Evolutionary conservation across 2,329 filamentous ascomycete genomes (phyloP).

Genomic region (Aspergillus costaricaensis): DNA sequence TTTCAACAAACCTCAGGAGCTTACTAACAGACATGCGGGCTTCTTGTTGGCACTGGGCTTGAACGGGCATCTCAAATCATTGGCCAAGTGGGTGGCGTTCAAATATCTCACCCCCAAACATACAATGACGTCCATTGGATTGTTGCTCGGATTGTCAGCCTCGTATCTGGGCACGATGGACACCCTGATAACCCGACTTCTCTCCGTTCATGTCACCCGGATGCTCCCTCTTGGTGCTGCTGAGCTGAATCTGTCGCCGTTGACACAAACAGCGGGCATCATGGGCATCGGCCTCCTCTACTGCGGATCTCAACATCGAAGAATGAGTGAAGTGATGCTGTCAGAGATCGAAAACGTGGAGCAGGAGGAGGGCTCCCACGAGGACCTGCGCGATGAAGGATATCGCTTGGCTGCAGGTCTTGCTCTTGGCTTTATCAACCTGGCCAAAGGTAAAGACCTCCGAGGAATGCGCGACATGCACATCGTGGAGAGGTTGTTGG

Average conservation of each 20-base stretch:
- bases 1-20: slow-evolving; percentile 91
- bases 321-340: slow-evolving; percentile 99
- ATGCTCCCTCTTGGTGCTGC: slow-evolving; percentile 92
- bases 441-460: slow-evolving; percentile 85
- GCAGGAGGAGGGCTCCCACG: slow-evolving; percentile 72
- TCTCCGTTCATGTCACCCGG: slow-evolving; percentile 93
- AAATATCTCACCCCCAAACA: slow-evolving; percentile 99
- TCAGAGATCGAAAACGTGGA: slow-evolving; percentile 93
- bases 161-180: slow-evolving; percentile 98
- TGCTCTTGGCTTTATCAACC: slow-evolving; percentile 88
- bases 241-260: slow-evolving; percentile 86
- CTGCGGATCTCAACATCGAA: slow-evolving; percentile 90
- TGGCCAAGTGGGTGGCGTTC: slow-evolving; percentile 98
- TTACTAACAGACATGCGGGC: slow-evolving; percentile 94
- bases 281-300: slow-evolving; percentile 97
- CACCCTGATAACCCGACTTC: slow-evolving; percentile 83
- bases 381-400: slow-evolving; percentile 87
- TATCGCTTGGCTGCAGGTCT: slow-evolving; percentile 94
- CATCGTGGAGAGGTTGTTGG: slow-evolving; percentile 82
- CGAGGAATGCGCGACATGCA: slow-evolving; percentile 91
- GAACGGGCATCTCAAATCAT: slow-evolving; percentile 88
- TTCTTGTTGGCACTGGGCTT: slow-evolving; percentile 87
- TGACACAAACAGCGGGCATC: slow-evolving; percentile 92
- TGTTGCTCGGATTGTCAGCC: slow-evolving; percentile 87
- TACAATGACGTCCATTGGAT: slow-evolving; percentile 96